Base-by-base conservation (phyloP, 2,329 filamentous ascomycete species). In the Fusarium tupiense region DNA sequence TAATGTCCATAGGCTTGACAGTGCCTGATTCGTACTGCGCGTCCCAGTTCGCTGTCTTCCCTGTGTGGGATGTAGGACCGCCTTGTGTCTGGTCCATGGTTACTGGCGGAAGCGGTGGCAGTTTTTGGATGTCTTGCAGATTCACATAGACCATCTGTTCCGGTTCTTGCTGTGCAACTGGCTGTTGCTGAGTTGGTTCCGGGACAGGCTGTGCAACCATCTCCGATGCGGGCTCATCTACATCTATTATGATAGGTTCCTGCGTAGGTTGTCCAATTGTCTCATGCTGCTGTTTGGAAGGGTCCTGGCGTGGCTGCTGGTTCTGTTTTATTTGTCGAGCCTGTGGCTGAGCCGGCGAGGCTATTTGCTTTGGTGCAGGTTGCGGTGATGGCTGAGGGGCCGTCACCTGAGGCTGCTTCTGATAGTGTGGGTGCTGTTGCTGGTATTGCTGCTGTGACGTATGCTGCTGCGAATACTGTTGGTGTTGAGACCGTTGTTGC, bases 71-170 rank as follows among this genome's bases (percentile, higher is more conserved):
- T 53, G 52, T n/a, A 44, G 71, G 10, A 13, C 44, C 50, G 67
- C 77, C 79, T 49, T 76, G 74, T 2, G 67, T 61, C 24, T 74
- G 76, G 4, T 76, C 73, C 72, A 78, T 77, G 16, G 73, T 58
- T 13, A 77, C 56, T n/a, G 79, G 75, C 40, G 76, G 79, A 14
- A 76, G 77, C 29, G 76, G 74, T 10, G 81, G 81, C 17, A 80
- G 71, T 46, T 79, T 79, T 52, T 84, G 81, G 24, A 84, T 83
- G 52, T 84, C 81, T 63, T 83, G 81, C 46, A 83, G 73, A 47
- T 83, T 84, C 41, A 84, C 83, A 73, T 81, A 84, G 50, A 82
- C 78, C 58, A 80, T 56, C 47, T 77, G 79, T 41, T 76, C 76
- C 26, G 74, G 77, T 33, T 72, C 70, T n/a, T 69, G 66, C 61